Evolutionary conservation across 1,284 basidiomycete species (phyloP).

Genomic region (Schizophyllum amplum): DNA sequence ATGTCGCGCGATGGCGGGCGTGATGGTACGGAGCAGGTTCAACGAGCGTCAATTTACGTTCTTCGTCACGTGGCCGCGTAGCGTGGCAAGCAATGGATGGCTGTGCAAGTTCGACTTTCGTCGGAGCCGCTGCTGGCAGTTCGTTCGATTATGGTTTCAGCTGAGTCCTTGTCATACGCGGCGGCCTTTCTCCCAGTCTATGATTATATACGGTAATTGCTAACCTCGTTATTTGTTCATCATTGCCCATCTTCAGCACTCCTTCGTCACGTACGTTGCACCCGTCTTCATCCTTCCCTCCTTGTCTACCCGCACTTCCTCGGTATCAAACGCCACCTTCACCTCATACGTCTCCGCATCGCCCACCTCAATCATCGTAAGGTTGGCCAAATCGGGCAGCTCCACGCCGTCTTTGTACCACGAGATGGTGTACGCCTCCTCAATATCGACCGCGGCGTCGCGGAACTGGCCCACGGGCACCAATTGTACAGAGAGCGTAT

Average conservation of each 20-base stretch:
- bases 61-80: not conserved
- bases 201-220: too few relatives aligned
- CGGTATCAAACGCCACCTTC: conserved; percentile 43
- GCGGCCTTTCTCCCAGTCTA: too few relatives aligned
- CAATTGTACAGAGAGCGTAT: conserved; percentile 34
- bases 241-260: not conserved
- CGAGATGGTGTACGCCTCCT: conserved; percentile 45
- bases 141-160: too few relatives aligned
- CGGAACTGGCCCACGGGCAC: conserved; percentile 57
- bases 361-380: conserved; percentile 34
- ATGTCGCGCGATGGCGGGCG: not conserved
- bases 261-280: not conserved
- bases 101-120: not conserved
- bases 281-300: conserved; percentile 16
- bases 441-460: conserved; percentile 16
- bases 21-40: not conserved
- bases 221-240: not conserved
- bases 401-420: conserved; percentile 42
- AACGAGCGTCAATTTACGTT: not conserved
- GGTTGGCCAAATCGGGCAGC: conserved; percentile 38
- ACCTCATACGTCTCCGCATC: conserved; percentile 34
- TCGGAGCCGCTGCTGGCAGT: too few relatives aligned
- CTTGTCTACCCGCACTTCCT: conserved; percentile 45
- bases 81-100: not conserved
- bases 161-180: too few relatives aligned